These are phyloP conservation scores for Omphalea diandra DNA, from an alignment of 441 rosid species.

Conservation along the genomic window DNA sequence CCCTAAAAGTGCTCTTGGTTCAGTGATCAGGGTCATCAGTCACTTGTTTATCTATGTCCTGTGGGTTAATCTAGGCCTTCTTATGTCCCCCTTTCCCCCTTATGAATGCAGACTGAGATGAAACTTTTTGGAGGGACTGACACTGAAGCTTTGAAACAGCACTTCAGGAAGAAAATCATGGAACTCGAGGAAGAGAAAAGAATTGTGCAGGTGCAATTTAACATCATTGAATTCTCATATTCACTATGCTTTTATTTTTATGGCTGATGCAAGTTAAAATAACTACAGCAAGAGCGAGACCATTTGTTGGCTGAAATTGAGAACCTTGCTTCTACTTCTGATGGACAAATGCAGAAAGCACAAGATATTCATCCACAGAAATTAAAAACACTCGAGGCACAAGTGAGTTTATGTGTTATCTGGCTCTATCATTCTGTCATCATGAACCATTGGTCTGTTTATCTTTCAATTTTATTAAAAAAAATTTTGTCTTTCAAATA, in stretches of 20 bases:
- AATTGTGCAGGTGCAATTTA: slow-evolving; percentile 66
- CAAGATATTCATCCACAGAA: slow-evolving; percentile 81
- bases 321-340: slow-evolving; percentile 69
- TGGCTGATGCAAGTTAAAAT: not conserved
- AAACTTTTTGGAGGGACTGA: slow-evolving; percentile 76
- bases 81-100: not conserved
- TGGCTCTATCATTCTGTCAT: not conserved
- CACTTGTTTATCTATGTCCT: not conserved
- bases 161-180: slow-evolving; percentile 88
- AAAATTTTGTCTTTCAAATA: not conserved
- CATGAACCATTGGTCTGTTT: not conserved
- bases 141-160: slow-evolving; percentile 75
- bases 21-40: not conserved
- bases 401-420: slow-evolving; percentile 38
- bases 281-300: slow-evolving; percentile 83
- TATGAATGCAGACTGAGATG: slow-evolving; percentile 81
- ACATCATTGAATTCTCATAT: slow-evolving; percentile 18
- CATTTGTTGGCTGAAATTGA: slow-evolving; percentile 80
- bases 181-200: slow-evolving; percentile 91
- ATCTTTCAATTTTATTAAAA: not conserved
- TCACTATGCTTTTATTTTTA: not conserved
- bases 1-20: not conserved
- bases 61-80: not conserved
- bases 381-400: slow-evolving; percentile 79
- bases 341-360: slow-evolving; percentile 81